A percentile compares a stretch with the other conserved stretches of the same genome.
Conservation (phyloP, 225 moss, liverwort and hornwort species). For the Polytrichum formosum region DNA sequence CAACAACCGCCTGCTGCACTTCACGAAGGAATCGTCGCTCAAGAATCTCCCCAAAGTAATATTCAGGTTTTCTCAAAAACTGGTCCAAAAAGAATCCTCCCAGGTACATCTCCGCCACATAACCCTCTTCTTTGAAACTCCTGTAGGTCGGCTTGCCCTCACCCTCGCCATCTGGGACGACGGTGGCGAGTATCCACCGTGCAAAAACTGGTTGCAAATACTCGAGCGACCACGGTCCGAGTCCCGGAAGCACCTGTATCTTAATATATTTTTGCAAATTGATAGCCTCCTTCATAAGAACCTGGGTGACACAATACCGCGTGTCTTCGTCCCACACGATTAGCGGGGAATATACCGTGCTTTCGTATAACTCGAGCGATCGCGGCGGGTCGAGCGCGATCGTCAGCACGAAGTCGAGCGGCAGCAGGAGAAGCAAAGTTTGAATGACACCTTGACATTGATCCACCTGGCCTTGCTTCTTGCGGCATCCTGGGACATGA, state of each 20-base stretch:
- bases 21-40: slow-evolving; percentile 89
- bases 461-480: too few relatives aligned
- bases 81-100: slow-evolving; percentile 95
- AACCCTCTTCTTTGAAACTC: slow-evolving; percentile 60
- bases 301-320: slow-evolving; percentile 43
- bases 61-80: slow-evolving; percentile 73
- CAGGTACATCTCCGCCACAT: slow-evolving; percentile 77
- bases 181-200: slow-evolving; percentile 63
- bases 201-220: slow-evolving; percentile 64
- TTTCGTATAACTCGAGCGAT: slow-evolving; percentile 66
- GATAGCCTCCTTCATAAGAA: slow-evolving; percentile 71
- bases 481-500: too few relatives aligned
- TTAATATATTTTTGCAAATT: slow-evolving; percentile 60
- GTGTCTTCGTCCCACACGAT: slow-evolving; percentile 88
- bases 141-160: slow-evolving; percentile 58
- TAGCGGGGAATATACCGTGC: slow-evolving; percentile 60
- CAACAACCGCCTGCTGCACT: slow-evolving; percentile 80
- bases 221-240: slow-evolving; percentile 66
- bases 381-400: slow-evolving; percentile 77
- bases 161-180: slow-evolving; percentile 17
- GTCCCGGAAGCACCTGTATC: slow-evolving; percentile 42
- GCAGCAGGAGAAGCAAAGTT: slow-evolving; percentile 72
- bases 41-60: slow-evolving; percentile 58
- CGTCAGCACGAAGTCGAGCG: slow-evolving; percentile 82
- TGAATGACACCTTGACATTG: slow-evolving; percentile 57